A percentile compares a stretch with the other conserved stretches of the same genome.
Evolutionary conservation across 208 protist species (phyloP).

Genomic region (Leishmania guyanensis): DNA sequence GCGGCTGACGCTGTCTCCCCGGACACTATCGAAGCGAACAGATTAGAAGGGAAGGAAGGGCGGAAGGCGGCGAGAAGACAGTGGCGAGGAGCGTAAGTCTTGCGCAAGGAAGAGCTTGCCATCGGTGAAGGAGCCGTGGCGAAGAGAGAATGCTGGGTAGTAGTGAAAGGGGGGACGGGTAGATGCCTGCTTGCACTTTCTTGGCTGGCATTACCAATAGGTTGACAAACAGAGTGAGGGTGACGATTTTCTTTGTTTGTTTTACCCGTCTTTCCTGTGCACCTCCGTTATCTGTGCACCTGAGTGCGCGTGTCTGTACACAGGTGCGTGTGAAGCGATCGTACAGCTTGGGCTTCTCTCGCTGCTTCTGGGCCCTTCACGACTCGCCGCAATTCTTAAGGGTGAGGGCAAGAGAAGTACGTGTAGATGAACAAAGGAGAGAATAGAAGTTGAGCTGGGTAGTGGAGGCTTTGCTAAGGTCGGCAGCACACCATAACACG

Average conservation of each 20-base stretch:
- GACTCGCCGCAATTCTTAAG: neutral
- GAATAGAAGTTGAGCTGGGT: neutral
- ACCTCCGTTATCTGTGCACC: neutral
- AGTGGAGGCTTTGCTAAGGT: neutral
- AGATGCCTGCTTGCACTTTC: neutral
- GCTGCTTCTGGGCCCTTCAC: neutral
- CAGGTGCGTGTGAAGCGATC: neutral
- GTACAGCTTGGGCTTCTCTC: neutral
- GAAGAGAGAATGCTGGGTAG: neutral
- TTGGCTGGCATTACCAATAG: neutral
- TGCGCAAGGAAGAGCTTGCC: neutral
- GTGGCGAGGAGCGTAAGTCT: neutral
- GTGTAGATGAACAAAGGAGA: neutral
- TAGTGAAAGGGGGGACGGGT: neutral
- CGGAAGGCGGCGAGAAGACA: neutral
- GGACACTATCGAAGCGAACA: conserved; percentile 4
- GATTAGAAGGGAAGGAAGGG: neutral
- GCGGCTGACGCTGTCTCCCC: neutral
- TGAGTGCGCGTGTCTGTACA: neutral
- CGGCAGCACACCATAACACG: neutral
- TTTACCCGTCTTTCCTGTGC: neutral
- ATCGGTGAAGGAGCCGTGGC: neutral
- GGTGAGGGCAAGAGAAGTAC: neutral
- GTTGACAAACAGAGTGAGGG: neutral
- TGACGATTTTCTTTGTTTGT: neutral